Evolutionary conservation across 2,329 filamentous ascomycete species (phyloP).

Genomic region (Trichoderma oligosporum): DNA sequence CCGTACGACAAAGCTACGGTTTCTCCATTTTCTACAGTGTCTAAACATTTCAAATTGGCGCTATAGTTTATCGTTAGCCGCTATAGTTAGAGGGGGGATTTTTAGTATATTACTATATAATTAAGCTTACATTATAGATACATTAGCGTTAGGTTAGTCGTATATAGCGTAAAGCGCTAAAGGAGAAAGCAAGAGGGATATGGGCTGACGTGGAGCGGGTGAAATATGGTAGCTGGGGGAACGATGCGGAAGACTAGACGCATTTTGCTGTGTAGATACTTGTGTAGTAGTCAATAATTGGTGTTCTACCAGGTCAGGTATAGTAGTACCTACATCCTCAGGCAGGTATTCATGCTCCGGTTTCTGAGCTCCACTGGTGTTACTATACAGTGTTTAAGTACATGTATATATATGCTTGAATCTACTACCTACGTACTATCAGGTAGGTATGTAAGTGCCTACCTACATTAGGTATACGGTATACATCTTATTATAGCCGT

Average conservation of each 20-base stretch:
- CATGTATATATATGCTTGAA: not conserved
- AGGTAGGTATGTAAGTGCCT: no score
- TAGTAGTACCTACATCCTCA: no score
- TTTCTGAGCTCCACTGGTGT: not conserved
- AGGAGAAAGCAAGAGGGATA: not conserved
- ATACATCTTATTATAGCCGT: not conserved
- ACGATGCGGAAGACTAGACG: not conserved
- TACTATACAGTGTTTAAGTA: not conserved
- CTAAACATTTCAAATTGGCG: not conserved
- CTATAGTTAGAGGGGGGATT: not conserved
- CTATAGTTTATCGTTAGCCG: not conserved
- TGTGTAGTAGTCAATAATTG: not conserved
- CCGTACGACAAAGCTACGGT: no score
- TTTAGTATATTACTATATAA: not conserved
- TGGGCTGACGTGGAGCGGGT: not conserved
- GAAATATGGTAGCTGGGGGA: not conserved
- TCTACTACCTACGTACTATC: no score
- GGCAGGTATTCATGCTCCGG: not conserved
- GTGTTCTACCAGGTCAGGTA: not conserved
- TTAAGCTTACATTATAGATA: not conserved
- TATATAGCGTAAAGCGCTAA: not conserved
- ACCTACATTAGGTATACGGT: not conserved
- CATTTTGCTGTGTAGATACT: not conserved
- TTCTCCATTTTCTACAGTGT: not conserved
- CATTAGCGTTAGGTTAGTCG: not conserved